These are phyloP conservation scores for Candida parachauliodes DNA, from an alignment of 805 yeast genomes.

Conservation along the genomic window DNA sequence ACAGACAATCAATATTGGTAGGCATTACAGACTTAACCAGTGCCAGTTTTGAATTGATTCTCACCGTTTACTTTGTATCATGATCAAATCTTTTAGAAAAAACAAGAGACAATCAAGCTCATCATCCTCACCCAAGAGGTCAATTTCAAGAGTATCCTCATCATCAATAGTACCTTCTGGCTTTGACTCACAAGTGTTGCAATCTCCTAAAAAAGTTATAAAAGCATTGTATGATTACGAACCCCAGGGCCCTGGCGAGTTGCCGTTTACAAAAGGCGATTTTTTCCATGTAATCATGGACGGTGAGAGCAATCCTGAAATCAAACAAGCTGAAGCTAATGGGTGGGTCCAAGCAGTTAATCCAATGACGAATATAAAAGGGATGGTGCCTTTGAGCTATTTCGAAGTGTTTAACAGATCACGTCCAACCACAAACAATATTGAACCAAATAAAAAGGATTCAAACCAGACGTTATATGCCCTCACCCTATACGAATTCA, in stretches of 20 bases:
- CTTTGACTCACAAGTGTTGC: constrained; percentile 20
- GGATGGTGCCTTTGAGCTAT: constrained; percentile 82
- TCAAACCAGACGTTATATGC: constrained; percentile 65
- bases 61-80: no score
- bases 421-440: constrained; percentile 27
- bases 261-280: constrained; percentile 77
- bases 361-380: constrained; percentile 72
- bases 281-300: constrained; percentile 68
- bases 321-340: constrained; percentile 25
- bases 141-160: constrained; percentile 28
- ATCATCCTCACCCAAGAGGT: constrained; percentile 28
- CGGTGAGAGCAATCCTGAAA: constrained; percentile 23
- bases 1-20: no score
- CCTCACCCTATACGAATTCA: constrained; percentile 78
- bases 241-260: constrained; percentile 79
- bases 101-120: constrained; percentile 35
- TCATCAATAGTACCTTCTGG: constrained; percentile 10
- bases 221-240: constrained; percentile 74
- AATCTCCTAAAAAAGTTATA: constrained; percentile 78
- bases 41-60: no score
- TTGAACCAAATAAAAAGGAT: constrained; percentile 16
- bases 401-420: constrained; percentile 76
- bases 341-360: constrained; percentile 88
- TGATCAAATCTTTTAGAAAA: constrained; percentile 42
- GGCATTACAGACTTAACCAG: no score